Evolutionary conservation across 176 grass and related monocot species (phyloP), one percentile per base, ranked within the genome.

Genomic region (Tillandsia fasciculata): DNA sequence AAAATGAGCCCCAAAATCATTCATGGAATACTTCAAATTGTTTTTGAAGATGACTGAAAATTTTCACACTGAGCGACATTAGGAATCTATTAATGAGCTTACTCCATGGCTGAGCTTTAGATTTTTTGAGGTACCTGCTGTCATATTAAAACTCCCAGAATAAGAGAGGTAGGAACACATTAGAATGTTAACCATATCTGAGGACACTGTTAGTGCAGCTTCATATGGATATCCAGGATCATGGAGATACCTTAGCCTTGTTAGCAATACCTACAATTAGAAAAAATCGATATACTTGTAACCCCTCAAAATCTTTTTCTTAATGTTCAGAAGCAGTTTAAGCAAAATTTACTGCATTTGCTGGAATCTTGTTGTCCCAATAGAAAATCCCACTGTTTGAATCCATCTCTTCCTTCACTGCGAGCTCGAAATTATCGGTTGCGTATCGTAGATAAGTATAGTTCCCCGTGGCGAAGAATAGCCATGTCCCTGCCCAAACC

Each of bases 381-480:
- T 85, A 91, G 85, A 96, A 91, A 74, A 78, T 91, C 18, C 83
- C 29, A 33, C 29, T 33, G 29, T 33, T 33, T 33, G 29, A 33
- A 33, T 33, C 29, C 29, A 6, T 33, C 29, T 33, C 29, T 33
- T 33, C 29, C 29, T 33, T 33, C 29, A 33, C 29, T 5, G 29
- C 29, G 29, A 33, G 29, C 29, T 33, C 29, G 29, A 33, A 33
- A 33, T 33, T 33, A 10, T 76, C 85, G 17, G 80, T 96, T 22
- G 76, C 88, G 72, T 88, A 96, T 59, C 70, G 78, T 9, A 96
- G 73, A 74, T 96, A 96, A 69, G 74, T 89, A 9, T 13, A 29
- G 59, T 91, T 77, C 51, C 92, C 85, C 53, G 92, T 89, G 70
- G 92, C 88, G 78, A 91, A 88, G 76, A 86, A 96, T 8, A 96